Conservation (phyloP, 768 basidiomycete genomes). For the Tylopilus balloui region DNA sequence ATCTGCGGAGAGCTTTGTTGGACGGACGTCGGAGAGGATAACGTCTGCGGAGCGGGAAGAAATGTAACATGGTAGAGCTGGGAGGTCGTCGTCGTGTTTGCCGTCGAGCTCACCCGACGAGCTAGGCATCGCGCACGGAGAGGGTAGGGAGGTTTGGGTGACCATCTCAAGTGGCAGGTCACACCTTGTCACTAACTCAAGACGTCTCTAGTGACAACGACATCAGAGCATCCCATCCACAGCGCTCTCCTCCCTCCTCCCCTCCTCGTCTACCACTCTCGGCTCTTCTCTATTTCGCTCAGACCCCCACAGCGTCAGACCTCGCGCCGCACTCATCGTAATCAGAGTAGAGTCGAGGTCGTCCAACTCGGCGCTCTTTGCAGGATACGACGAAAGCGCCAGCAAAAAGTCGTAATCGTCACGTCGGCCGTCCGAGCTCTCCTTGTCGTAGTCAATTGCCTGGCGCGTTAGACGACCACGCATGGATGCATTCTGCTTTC, state of each 20-base stretch:
- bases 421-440: conserved; percentile 20
- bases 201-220: no score
- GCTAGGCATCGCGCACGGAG: conserved; percentile 40
- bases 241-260: conserved; percentile 18
- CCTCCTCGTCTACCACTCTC: background rate
- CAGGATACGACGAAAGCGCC: conserved; percentile 39
- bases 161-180: conserved; percentile 21
- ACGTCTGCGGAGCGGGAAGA: conserved; percentile 83
- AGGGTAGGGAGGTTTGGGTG: conserved; percentile 7
- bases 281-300: background rate
- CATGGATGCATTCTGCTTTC: conserved; percentile 42
- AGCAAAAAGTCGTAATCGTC: conserved; percentile 53
- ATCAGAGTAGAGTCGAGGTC: conserved; percentile 47
- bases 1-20: conserved; percentile 77
- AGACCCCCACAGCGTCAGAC: conserved; percentile 47
- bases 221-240: conserved; percentile 18
- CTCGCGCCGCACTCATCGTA: conserved; percentile 43
- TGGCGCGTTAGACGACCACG: conserved; percentile 29
- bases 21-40: conserved; percentile 87
- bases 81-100: conserved; percentile 9
- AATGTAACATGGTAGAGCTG: conserved; percentile 66
- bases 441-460: conserved; percentile 9
- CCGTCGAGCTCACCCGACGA: conserved; percentile 37
- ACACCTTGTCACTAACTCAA: conserved; percentile 13
- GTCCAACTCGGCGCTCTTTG: conserved; percentile 37